Base-by-base conservation (phyloP, 139 green algal genomes). In the Picochlorum sp. region DNA sequence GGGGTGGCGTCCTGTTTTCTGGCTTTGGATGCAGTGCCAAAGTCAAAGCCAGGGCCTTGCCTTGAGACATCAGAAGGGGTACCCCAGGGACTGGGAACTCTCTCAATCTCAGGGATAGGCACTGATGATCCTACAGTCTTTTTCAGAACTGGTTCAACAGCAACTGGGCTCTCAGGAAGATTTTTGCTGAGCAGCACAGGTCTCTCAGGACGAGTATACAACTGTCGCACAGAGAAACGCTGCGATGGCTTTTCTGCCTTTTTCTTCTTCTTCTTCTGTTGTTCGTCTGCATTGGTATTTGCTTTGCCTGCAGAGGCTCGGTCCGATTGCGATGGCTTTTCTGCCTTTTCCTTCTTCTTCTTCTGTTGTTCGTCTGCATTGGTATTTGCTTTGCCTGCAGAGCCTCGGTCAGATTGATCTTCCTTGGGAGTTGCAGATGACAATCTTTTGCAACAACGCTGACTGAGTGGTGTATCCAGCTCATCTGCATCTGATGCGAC, bases 141-240 rank as follows among this genome's bases (percentile, higher is more conserved):
- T 16, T 30, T 45, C 37, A 51, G 6, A 32, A 34, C 21, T 0
- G 28, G 37, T 28, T 14, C 24, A 15, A 58, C 2, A 68, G 10
- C n/a, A 71, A 23, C 21, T 23, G 41, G 57, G 28, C 49, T 56
- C 5, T 46, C 51, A 7, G 71, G 71, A 28, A 68, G 76, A 41
- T 49, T 58, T 59, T 78, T 78, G 49, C 66, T 49, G 34, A 78
- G 14, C 5, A 77, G 9, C 58, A 78, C 41, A 3, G 66, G 71
- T 8, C 52, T 58, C n/a, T 74, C 71, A 16, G 60, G 58, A 15
- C 68, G 47, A 4, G 16, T 46, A 56, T 47, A 56, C 28, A 78
- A 60, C 28, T 78, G 64, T 8, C 71, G 64, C 24, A 69, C n/a
- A 13, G 58, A 70, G 58, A 78, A 78, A 8, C 71, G 71, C 24